Base-by-base conservation (phyloP, 2,329 filamentous ascomycete species). In the Diaporthe caulivora region DNA sequence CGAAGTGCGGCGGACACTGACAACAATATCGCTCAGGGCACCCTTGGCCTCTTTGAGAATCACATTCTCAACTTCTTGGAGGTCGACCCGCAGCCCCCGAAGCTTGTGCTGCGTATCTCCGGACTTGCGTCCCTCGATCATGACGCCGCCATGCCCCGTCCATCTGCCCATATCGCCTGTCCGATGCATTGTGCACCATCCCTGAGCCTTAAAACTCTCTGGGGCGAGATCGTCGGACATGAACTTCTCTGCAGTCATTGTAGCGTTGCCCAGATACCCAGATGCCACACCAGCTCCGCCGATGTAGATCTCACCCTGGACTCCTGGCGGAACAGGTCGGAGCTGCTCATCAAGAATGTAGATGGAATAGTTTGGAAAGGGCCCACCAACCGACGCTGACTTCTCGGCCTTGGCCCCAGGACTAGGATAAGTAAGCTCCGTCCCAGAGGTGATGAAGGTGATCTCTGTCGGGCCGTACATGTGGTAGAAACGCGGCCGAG, bases 101-200 rank as follows among this genome's bases (percentile, higher is more conserved):
- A 89, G 77, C 76, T 88, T 88, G 74, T 87, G 78, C 62, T 86
- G 81, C 1, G 81, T 84, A 65, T 87, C 84, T 3, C 84, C 84
- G 0, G 74, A 78, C 1, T 83, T 81, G 0, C 85, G 83, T 0
- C 84, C 84, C 10, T 81, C 72, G 31, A 84, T 77, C 1, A 81
- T 69, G 0, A 87, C 75, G 0, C 77, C 74, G 2, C 85, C 84
- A 34, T 84, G 80, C 0, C 72, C 34, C 0, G 71, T 71, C 44
- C 85, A 77, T 2, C 79, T 78, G 1, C 82, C 85, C 24, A 75
- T 76, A 72, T 87, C 85, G 1, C 85, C 85, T 1, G 83, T 85
- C 13, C 80, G 80, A 74, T 86, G 84, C 72, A 85, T 79, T 2
- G 40, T 77, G 0, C 65, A 78, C 79, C 78, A 80, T 7, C 71